Evolutionary conservation across 202 grass and related monocot species (phyloP), one percentile per base, ranked within the genome.

Genomic region (Dendrocalamus latiflorus): DNA sequence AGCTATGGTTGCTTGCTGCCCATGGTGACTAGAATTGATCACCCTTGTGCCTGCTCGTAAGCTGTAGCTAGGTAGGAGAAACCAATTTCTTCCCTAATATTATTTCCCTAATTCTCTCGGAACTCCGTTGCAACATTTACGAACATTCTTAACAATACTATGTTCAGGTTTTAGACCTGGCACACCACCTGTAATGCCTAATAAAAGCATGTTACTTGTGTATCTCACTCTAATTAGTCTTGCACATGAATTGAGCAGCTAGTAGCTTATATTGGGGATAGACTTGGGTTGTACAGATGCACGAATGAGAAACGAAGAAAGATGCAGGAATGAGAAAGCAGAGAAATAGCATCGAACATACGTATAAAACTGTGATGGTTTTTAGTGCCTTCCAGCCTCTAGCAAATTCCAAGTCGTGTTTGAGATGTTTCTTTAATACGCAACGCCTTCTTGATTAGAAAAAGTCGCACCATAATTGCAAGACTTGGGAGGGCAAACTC

Each of bases 351-450:
- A 26, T 42, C 26, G 7, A 6, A 56, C 64, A 49, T 63, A 6
- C 63, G 76, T 81, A 54, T 65, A 48, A 88, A 78, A 64, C 17
- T 76, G 34, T 24, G 15, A 22, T 17, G 47, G 45, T 21, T 55
- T 59, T 38, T 47, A 6, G 34, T 79, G 54, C 28, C 33, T 33
- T 4, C 30, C 3, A 5, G 15, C 15, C 13, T 25, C 11, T 26
- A 71, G 70, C 70, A 65, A 56, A 60, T 75, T 89, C 36, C 30
- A 4, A 39, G 22, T 33, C 36, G 15, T 74, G 13, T 20, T 66
- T 24, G 22, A 47, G 82, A 85, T 85, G 77, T 49, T 89, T 72
- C 70, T 85, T 75, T 71, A 85, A 25, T 72, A 85, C 56, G 82
- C 77, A 71, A 76, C 44, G 56, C 14, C 64, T 30, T 56, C 20